phyloP scores from a whole-genome alignment of 129 eudicot species.

The Chrysanthemum makinoi region DNA sequence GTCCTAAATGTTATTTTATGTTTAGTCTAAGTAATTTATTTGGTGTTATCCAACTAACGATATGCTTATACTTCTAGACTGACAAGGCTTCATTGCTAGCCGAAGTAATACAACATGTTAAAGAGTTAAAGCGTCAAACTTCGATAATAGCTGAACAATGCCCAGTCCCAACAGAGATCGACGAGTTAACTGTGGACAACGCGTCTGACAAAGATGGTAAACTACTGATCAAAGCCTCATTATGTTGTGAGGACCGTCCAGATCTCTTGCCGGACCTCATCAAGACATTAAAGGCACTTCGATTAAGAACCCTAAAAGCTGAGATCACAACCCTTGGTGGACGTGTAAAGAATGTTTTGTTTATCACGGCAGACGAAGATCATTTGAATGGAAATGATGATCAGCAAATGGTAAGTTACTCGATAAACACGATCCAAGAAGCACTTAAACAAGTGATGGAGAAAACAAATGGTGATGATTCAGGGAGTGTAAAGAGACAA shows the following conservation, averaged over 20 bases:
- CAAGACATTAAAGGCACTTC: constrained; percentile 67
- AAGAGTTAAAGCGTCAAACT: constrained; percentile 81
- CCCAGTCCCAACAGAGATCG: constrained; percentile 69
- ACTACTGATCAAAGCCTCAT: constrained; percentile 63
- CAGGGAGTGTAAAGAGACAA: constrained; percentile 85
- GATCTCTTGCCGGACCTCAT: constrained; percentile 82
- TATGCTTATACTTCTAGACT: constrained; percentile 41
- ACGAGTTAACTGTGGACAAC: constrained; percentile 67
- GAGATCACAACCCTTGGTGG: constrained; percentile 93
- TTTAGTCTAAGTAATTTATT: neutral
- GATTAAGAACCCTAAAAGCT: constrained; percentile 67
- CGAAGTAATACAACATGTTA: constrained; percentile 93
- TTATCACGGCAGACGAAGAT: constrained; percentile 63
- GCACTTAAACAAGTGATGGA: constrained; percentile 78
- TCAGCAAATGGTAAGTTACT: constrained; percentile 35
- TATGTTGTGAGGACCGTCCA: constrained; percentile 82
- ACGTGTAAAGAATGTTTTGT: constrained; percentile 75
- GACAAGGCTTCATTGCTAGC: constrained; percentile 98
- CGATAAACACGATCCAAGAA: constrained; percentile 66
- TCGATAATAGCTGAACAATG: constrained; percentile 65
- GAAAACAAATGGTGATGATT: constrained; percentile 62
- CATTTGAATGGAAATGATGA: constrained; percentile 26
- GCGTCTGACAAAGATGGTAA: constrained; percentile 57
- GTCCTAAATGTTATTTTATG: neutral
- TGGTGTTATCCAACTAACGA: neutral